Percentiles rank a stretch among this genome's conserved stretches.
phyloP scores from a whole-genome alignment of 805 yeast species.

The Yamadazyma paraphyllophila region DNA sequence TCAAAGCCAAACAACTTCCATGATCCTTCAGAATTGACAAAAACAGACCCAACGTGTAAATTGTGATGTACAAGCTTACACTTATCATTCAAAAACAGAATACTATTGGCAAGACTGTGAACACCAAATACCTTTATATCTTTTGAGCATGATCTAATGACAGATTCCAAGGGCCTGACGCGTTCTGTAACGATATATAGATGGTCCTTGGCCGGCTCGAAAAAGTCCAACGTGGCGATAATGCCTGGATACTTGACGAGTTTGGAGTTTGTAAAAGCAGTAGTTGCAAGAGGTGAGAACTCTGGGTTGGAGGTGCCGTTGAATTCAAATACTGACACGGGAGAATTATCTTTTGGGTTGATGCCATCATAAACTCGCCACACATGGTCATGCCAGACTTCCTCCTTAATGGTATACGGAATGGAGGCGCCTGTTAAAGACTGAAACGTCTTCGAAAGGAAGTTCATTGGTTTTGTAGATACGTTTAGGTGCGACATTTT shows the following conservation, averaged over 20 bases:
- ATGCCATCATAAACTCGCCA: slow-evolving; percentile 68
- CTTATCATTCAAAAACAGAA: slow-evolving; percentile 58
- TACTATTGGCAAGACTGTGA: slow-evolving; percentile 50
- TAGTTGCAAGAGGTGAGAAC: slow-evolving; percentile 31
- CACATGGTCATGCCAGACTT: slow-evolving; percentile 32
- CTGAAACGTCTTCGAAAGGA: slow-evolving; percentile 60
- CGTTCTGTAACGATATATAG: slow-evolving; percentile 68
- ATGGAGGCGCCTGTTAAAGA: slow-evolving; percentile 55
- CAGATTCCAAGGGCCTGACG: slow-evolving; percentile 51
- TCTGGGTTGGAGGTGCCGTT: slow-evolving; percentile 42
- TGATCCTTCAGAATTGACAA: slow-evolving; percentile 65
- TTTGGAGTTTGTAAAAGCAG: slow-evolving; percentile 45
- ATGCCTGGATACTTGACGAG: slow-evolving; percentile 70
- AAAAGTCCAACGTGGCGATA: slow-evolving; percentile 57
- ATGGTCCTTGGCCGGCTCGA: slow-evolving; percentile 54
- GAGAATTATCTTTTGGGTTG: slow-evolving; percentile 47
- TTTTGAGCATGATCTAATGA: slow-evolving; percentile 19
- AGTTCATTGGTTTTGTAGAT: slow-evolving; percentile 50
- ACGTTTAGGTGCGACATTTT: no score
- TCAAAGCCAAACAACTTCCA: slow-evolving; percentile 88
- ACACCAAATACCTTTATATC: slow-evolving; percentile 54
- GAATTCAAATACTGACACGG: slow-evolving; percentile 67
- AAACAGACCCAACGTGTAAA: slow-evolving; percentile 55
- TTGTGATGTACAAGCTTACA: slow-evolving; percentile 64
- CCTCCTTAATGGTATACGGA: slow-evolving; percentile 56